Evolutionary conservation across 192 early-diverging fungal species (phyloP).

Genomic region (Umbelopsis sp.): DNA sequence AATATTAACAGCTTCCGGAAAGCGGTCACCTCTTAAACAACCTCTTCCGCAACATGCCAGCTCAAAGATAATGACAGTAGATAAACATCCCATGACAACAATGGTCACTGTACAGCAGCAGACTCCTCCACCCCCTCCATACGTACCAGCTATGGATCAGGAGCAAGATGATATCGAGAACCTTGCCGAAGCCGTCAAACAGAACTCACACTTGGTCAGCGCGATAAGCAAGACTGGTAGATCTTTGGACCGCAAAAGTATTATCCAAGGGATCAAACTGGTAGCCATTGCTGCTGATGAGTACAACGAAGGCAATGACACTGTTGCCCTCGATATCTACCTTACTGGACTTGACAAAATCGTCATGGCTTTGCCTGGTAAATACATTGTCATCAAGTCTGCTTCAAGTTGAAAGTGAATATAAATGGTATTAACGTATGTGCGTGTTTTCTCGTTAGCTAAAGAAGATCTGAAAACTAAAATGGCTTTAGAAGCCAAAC

Average conservation of each 20-base stretch:
- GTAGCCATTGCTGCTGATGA: slow-evolving; percentile 42
- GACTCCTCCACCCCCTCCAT: background rate
- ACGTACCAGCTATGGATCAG: background rate
- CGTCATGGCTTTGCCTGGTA: slow-evolving; percentile 43
- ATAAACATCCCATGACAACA: slow-evolving; percentile 10
- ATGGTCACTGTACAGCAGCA: background rate
- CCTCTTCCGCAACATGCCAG: background rate
- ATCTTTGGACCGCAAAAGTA: slow-evolving; percentile 29
- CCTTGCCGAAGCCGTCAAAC: background rate
- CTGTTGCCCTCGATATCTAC: slow-evolving; percentile 37
- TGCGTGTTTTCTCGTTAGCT: background rate
- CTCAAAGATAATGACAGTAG: background rate
- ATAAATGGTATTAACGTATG: background rate
- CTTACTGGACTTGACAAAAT: slow-evolving; percentile 42
- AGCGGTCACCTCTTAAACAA: background rate
- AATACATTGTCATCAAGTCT: background rate
- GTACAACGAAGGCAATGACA: slow-evolving; percentile 37
- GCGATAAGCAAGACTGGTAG: background rate
- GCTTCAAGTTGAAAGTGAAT: background rate
- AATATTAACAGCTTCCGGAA: background rate
- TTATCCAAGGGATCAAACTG: slow-evolving; percentile 39
- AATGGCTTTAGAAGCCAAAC: slow-evolving; percentile 26
- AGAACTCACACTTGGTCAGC: background rate
- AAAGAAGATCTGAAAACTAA: slow-evolving; percentile 24
- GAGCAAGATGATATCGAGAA: background rate